Base-by-base conservation (phyloP, 2,329 filamentous ascomycete species). In the Hypoxylon sp. region DNA sequence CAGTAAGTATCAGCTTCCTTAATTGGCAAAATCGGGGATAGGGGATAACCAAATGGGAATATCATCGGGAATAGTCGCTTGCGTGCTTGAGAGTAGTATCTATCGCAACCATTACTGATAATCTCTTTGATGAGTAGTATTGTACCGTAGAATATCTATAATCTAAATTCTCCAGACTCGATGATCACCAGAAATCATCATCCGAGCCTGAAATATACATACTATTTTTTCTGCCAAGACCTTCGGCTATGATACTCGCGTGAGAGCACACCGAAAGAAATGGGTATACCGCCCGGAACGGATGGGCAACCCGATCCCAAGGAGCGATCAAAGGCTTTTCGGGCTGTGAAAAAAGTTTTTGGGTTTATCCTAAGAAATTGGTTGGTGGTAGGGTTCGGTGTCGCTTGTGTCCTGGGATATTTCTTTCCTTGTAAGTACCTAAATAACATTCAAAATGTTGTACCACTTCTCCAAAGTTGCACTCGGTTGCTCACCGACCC, bases 341-440 rank as follows among this genome's bases (percentile, higher is more conserved):
- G 30, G 8, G 32, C 56, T 11, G 23, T 37, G 27, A 65, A 57
- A 31, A 49, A 30, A 30, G 29, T 60, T 32, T 25, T 60, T 7
- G 27, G 20, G 11, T 67, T 68, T 36, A 27, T 66, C 25, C 49
- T 57, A 31, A 63, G 55, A n/a, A 68, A 69, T 26, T 68, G 66
- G 67, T 56, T 68, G 8, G 63, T 65, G 12, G 48, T 68, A 19
- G 65, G 63, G 4, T 68, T 69, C 38, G 67, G 66, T 4, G 29
- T 68, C 12, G 66, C 62, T 37, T 63, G 62, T 30, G 41, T 67
- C 17, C 44, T 69, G n/a, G 67, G 63, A 30, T 69, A 69, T 40
- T 63, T 65, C 49, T 69, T 69, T 26, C 81, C 42, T 78, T 78
- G 59, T 78, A 79, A 63, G 72, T 75, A 41, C n/a, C 5, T 17